A percentile compares a stretch with the other conserved stretches of the same genome.
These are phyloP conservation scores for Metschnikowia cerradonensis DNA, from an alignment of 805 yeast genomes.

Conservation along the genomic window DNA sequence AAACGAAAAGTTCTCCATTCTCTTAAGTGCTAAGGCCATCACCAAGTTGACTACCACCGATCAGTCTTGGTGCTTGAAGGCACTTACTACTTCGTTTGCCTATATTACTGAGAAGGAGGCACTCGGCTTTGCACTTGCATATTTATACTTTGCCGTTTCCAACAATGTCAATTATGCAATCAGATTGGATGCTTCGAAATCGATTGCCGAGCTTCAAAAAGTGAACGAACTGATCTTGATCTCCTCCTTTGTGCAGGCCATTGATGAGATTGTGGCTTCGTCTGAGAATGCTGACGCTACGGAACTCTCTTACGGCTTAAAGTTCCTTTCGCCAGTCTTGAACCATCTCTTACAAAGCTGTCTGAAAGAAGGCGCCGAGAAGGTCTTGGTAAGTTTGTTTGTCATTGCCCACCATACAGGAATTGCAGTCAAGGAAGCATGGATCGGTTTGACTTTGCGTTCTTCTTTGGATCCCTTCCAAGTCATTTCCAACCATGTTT, in stretches of 20 bases:
- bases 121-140: slow-evolving; percentile 40
- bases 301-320: slow-evolving; percentile 17
- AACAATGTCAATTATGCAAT: slow-evolving; percentile 28
- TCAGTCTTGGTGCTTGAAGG: slow-evolving; percentile 49
- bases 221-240: slow-evolving; percentile 28
- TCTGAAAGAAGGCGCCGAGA: slow-evolving; percentile 13
- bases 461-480: slow-evolving; percentile 44
- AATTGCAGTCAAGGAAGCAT: slow-evolving; percentile 47
- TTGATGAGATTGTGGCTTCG: slow-evolving; percentile 25
- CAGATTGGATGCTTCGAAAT: slow-evolving; percentile 31
- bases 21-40: slow-evolving; percentile 45
- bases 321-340: slow-evolving; percentile 23
- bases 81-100: slow-evolving; percentile 35
- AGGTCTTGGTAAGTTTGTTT: slow-evolving; percentile 22
- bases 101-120: slow-evolving; percentile 10
- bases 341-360: slow-evolving; percentile 23
- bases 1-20: slow-evolving; percentile 46
- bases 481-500: slow-evolving; percentile 45
- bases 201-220: slow-evolving; percentile 29
- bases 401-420: slow-evolving; percentile 27
- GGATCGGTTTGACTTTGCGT: slow-evolving; percentile 73
- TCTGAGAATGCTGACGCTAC: slow-evolving; percentile 14
- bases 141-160: slow-evolving; percentile 48
- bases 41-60: slow-evolving; percentile 49
- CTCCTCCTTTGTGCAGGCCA: slow-evolving; percentile 40